Evolutionary conservation across 2,329 filamentous ascomycete species (phyloP).

Genomic region (Parasarocladium wereldwijsianum): DNA sequence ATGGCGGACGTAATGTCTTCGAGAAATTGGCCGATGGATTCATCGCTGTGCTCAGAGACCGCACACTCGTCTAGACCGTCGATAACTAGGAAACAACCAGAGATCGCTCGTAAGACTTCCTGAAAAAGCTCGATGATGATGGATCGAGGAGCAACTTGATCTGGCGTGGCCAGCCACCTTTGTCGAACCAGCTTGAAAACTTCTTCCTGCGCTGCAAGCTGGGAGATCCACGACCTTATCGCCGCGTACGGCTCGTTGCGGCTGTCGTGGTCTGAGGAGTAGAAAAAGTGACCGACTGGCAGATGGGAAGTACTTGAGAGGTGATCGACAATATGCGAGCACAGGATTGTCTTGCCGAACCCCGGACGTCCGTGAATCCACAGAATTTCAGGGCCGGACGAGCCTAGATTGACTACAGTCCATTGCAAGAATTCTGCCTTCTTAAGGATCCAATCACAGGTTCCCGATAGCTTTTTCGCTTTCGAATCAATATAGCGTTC

Average conservation of each 20-base stretch:
- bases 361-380: conserved; percentile 17
- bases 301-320: neutral
- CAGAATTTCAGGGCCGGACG: conserved; percentile 8
- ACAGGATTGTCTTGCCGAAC: conserved; percentile 19
- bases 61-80: conserved; percentile 22
- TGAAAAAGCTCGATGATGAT: conserved; percentile 10
- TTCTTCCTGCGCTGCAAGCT: conserved; percentile 7
- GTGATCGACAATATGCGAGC: conserved; percentile 14
- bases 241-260: conserved; percentile 12
- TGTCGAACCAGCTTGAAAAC: conserved; percentile 7
- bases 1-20: conserved; percentile 6
- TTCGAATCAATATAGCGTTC: conserved; percentile 10
- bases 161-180: neutral
- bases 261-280: conserved; percentile 14
- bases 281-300: conserved; percentile 16
- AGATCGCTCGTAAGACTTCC: conserved; percentile 6
- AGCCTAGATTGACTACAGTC: conserved; percentile 6
- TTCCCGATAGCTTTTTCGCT: conserved; percentile 9
- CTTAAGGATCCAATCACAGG: conserved; percentile 14
- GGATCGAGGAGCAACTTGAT: conserved; percentile 7
- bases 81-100: conserved; percentile 11
- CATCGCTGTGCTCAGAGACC: neutral
- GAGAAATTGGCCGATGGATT: conserved; percentile 9
- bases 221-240: conserved; percentile 16
- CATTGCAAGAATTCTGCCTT: conserved; percentile 8